Evolutionary conservation across 78 protist genomes (phyloP).

Genomic region (Guillardia theta): DNA sequence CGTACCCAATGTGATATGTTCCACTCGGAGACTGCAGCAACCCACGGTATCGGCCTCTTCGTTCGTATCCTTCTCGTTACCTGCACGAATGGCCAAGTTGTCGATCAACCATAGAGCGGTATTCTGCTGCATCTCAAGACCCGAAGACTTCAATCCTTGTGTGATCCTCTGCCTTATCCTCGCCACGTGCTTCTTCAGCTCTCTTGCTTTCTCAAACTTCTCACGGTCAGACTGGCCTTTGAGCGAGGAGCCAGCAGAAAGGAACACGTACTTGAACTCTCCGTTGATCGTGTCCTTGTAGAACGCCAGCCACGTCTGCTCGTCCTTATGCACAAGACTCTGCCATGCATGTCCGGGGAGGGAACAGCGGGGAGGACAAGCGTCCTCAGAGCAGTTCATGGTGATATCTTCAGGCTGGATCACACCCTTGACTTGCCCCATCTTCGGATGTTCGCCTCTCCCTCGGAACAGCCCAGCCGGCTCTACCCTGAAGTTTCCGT

Average conservation of each 20-base stretch:
- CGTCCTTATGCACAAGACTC: not conserved
- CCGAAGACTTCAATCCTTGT: no score
- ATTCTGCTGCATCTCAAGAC: conserved; percentile 75
- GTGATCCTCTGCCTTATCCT: conserved; percentile 60
- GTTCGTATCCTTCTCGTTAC: conserved; percentile 88
- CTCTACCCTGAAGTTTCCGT: conserved; percentile 91
- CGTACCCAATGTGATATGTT: conserved; percentile 75
- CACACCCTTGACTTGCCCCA: conserved; percentile 65
- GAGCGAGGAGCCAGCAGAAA: conserved; percentile 68
- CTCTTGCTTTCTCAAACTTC: conserved; percentile 79
- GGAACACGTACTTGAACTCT: conserved; percentile 83
- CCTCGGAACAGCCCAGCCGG: conserved; percentile 94
- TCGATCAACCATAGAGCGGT: conserved; percentile 93
- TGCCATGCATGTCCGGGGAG: conserved; percentile 58
- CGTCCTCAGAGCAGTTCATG: conserved; percentile 87
- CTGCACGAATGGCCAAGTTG: conserved; percentile 94
- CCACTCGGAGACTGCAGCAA: conserved; percentile 91
- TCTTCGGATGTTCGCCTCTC: conserved; percentile 89
- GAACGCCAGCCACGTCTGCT: conserved; percentile 6
- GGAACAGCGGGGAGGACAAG: conserved; percentile 77
- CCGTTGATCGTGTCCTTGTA: conserved; percentile 64
- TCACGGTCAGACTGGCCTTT: conserved; percentile 84
- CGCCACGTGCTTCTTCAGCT: conserved; percentile 60
- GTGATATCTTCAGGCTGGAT: conserved; percentile 92
- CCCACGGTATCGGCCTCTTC: conserved; percentile 97